Base-by-base conservation (phyloP, 352 stramenopile genomes). In the Aphanomyces euteiches region DNA sequence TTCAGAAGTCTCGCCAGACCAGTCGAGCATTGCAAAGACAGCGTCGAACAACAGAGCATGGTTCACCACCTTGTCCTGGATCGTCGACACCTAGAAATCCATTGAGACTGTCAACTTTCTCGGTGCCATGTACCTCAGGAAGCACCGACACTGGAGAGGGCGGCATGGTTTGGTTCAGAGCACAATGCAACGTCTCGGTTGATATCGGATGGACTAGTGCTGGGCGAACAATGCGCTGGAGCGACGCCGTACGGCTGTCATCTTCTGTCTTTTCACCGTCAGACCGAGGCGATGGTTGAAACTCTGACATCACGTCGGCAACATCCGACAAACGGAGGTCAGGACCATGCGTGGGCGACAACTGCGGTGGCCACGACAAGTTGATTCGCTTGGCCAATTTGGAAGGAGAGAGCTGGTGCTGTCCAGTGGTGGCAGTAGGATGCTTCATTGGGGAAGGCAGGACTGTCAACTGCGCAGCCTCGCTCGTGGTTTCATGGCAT, bases 31-130 rank as follows among this genome's bases (percentile, higher is more conserved):
- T 13, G 85, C 68, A n/a, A 92, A 76, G 15, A 93, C 68, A 19
- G 76, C 72, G 7, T 82, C 71, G 56, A 93, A 90, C 34, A 90
- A 78, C 4, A 66, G 21, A 7, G 56, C 72, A 73, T 85, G 75
- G 39, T 89, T 91, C 38, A 85, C 84, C 10, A 92, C 72, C 5
- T 88, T 69, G 3, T 90, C 79, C 15, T 75, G 85, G 65, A 86
- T 78, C 54, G 54, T 61, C 7, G 1, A 19, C 37, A 60, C 28
- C 28, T 43, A 60, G 10, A 60, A 41, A 12, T 41, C 37, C 28
- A 28, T 28, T 28, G 28, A 28, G 28, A 28, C 28, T 60, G 43
- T 50, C 43, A 50, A 50, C 17, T 50, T n/a, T 60, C 19, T 41
- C 28, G 19, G 17, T 12, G 4, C 1, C 15, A 8, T 37, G 8